Base-by-base conservation (phyloP, 148 eudicot species). In the Chenopodium suecicum region DNA sequence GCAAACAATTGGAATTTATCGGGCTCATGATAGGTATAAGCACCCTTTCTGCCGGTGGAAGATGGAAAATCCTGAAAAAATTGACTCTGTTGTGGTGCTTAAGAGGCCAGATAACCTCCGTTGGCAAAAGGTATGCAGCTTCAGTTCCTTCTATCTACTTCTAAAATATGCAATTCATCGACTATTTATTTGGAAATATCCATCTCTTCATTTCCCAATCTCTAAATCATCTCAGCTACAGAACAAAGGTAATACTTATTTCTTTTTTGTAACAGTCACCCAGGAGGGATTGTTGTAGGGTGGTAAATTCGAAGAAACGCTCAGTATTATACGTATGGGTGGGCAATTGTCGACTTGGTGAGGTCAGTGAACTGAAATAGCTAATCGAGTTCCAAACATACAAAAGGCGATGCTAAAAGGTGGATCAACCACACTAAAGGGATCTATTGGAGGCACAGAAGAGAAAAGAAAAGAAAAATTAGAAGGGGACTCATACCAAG, bases 1-100 rank as follows among this genome's bases (percentile, higher is more conserved):
- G 64, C 91, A 91, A 37, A 89, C 88, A 1, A 72, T 87, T n/a
- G 92, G 92, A 56, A 85, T 90, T 37, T 92, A 92, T 64, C 52
- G 75, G 4, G 85, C 88, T 54, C 78, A 81, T 56, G 82, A 81
- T 73, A 83, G 83, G 71, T 82, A 47, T 78, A 48, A 82, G 31
- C 88, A 85, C 81, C 88, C 88, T 54, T 75, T 69, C 72, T 85
- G 85, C 71, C 74, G 82, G 11, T 85, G 85, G 88, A 85, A 79
- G 75, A 79, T 70, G 80, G 88, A 79, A 2, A 73, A 29, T 27
- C 88, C 88, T 12, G 83, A 82, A 50, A 70, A 79, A 29, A 79
- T 85, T 70, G 83, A 85, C 54, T 75, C 88, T 0, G 80, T 85
- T 27, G 75, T 85, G n/a, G 78, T 85, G 16, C 54, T 79, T n/a